phyloP scores from a whole-genome alignment of 164 flowering plant genomes.

The Vitis amurensis region DNA sequence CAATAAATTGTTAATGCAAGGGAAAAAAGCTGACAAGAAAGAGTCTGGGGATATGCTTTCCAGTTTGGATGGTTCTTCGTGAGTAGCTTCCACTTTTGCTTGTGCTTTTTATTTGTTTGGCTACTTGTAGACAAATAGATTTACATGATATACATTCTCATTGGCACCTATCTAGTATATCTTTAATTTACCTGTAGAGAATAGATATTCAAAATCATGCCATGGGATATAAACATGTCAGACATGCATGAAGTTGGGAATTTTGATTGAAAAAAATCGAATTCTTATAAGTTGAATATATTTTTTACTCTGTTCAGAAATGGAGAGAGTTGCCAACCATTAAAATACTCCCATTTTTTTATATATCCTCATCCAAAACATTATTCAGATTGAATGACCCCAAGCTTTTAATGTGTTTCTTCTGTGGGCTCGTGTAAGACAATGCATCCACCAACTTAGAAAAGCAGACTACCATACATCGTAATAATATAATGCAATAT shows the following conservation, averaged over 20 bases:
- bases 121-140: background rate
- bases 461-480: background rate
- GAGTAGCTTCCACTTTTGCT: conserved; percentile 34
- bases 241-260: too few relatives aligned
- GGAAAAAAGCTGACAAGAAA: conserved; percentile 72
- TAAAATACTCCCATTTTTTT: background rate
- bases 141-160: too few relatives aligned
- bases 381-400: too few relatives aligned
- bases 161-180: too few relatives aligned
- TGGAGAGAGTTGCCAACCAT: background rate
- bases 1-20: conserved; percentile 33
- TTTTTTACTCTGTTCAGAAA: background rate
- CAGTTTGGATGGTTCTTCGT: conserved; percentile 76
- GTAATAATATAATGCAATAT: background rate
- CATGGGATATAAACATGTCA: background rate
- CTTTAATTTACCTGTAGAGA: background rate
- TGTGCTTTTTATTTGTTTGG: background rate
- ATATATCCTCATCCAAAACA: background rate
- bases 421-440: too few relatives aligned
- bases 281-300: too few relatives aligned
- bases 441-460: background rate
- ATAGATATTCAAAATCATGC: background rate
- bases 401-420: too few relatives aligned
- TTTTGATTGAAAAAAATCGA: too few relatives aligned
- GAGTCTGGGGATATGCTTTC: conserved; percentile 64